phyloP scores from a whole-genome alignment of 768 basidiomycete genomes.

The Saitozyma podzolica region DNA sequence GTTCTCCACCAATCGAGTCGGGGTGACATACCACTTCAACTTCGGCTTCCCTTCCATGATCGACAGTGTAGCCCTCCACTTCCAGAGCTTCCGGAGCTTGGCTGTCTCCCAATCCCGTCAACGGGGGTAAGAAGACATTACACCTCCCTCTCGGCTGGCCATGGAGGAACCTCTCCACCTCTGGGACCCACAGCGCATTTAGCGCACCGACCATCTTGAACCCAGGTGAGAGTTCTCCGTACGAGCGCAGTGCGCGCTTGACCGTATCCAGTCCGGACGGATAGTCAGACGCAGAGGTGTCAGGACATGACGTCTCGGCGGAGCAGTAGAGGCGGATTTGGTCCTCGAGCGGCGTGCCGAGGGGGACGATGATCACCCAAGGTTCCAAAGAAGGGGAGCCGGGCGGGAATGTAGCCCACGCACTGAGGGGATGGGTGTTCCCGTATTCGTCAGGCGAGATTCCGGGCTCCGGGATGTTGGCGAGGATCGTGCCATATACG shows the following conservation, averaged over 20 bases:
- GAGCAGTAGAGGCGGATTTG: conserved; percentile 7
- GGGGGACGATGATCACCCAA: conserved; percentile 3
- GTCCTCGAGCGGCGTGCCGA: neutral
- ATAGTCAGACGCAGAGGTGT: neutral
- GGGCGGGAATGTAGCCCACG: neutral
- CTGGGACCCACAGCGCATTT: conserved; percentile 2
- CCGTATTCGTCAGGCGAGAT: neutral
- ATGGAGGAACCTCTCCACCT: neutral
- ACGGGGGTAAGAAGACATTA: conserved; percentile 4
- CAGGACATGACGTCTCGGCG: neutral
- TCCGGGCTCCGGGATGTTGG: neutral
- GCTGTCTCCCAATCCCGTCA: neutral
- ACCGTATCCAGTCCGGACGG: neutral
- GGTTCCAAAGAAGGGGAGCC: neutral
- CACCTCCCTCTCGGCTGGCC: neutral
- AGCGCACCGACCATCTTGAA: conserved; percentile 1
- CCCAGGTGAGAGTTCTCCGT: neutral
- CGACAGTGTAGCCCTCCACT: neutral
- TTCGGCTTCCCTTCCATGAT: conserved; percentile 1
- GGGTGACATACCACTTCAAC: neutral
- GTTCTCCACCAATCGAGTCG: neutral
- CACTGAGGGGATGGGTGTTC: neutral
- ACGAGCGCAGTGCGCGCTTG: neutral
- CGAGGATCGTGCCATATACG: conserved; percentile 2
- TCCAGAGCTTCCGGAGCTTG: neutral